Evolutionary conservation across 805 yeast species (phyloP).

Genomic region (Lipomyces oligophaga): DNA sequence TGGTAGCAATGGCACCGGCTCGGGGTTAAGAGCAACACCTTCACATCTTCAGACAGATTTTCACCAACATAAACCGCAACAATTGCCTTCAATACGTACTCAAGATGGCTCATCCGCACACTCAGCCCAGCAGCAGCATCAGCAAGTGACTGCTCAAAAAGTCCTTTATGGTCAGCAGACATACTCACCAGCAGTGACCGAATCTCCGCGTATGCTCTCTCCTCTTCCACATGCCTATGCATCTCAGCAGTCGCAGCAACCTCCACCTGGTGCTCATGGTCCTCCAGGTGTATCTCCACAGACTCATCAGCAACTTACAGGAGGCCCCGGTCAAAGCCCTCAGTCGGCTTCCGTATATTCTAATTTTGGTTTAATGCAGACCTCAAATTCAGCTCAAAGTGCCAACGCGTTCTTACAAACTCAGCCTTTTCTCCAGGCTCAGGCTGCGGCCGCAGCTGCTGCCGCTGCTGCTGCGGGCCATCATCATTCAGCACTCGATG

Average conservation of each 20-base stretch:
- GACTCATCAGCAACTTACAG: slow-evolving; percentile 1
- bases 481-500: slow-evolving; percentile 21
- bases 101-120: slow-evolving; percentile 1
- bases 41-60: background rate
- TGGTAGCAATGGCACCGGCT: background rate
- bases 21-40: background rate
- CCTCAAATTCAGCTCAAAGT: slow-evolving; percentile 6
- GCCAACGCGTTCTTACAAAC: slow-evolving; percentile 24
- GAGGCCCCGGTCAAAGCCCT: slow-evolving; percentile 3
- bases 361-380: slow-evolving; percentile 5
- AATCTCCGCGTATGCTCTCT: slow-evolving; percentile 21
- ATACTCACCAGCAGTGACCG: slow-evolving; percentile 11
- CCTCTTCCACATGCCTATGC: slow-evolving; percentile 25
- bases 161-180: background rate
- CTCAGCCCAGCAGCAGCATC: background rate
- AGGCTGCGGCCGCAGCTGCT: slow-evolving; percentile 11
- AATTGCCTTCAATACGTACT: slow-evolving; percentile 20
- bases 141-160: slow-evolving; percentile 3
- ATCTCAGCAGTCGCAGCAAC: slow-evolving; percentile 8
- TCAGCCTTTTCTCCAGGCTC: slow-evolving; percentile 13
- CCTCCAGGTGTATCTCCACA: slow-evolving; percentile 7
- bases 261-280: slow-evolving; percentile 12
- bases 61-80: slow-evolving; percentile 4
- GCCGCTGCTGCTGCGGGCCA: slow-evolving; percentile 4
- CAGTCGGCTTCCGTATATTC: slow-evolving; percentile 13